Base-by-base conservation (phyloP, 177 flowering plant species). In the Vitis hybrid region DNA sequence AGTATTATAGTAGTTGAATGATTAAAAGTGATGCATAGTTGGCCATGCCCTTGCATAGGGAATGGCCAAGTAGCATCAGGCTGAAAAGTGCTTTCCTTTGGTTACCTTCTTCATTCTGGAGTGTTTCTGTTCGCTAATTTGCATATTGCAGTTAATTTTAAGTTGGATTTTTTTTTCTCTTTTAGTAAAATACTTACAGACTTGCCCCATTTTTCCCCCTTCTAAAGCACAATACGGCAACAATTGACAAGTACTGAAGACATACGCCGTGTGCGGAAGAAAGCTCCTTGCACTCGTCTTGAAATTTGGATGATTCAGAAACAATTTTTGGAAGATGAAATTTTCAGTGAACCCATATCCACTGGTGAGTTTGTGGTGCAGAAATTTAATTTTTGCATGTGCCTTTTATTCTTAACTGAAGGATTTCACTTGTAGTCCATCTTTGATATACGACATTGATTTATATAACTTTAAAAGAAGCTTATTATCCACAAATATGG, bases 201-300 rank as follows among this genome's bases (percentile, higher is more conserved):
- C 49, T 30, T 61, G 40, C 52, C 56, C 11, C 30, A 61, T 60
- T 68, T 56, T 65, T 3, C 35, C 49, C 54, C 46, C 46, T 50
- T 70, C 40, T 65, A 21, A 63, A 95, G 99, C 76, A 79, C 74
- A 24, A 95, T 95, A 72, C 88, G 99, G 0, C 89, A 86, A 75
- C 99, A 95, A 63, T 75, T 95, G 81, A 87, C 83, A 27, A 83
- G 72, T 74, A 89, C 97, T 68, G 97, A 91, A 79, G 98, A 93
- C 62, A 89, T 95, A 69, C 98, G 99, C 18, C 94, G 99, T 8
- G 65, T 86, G 55, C 80, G 98, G 60, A 95, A 85, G 81, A 95
- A 95, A 76, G 99, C 97, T 80, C 99, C 99, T 30, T 93, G 97
- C 72, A 91, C 94, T 14, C 86, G 76, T 15, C 76, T 83, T 70